phyloP scores from a whole-genome alignment of 2,329 filamentous ascomycete species.

The Tolypocladium tropicale region DNA sequence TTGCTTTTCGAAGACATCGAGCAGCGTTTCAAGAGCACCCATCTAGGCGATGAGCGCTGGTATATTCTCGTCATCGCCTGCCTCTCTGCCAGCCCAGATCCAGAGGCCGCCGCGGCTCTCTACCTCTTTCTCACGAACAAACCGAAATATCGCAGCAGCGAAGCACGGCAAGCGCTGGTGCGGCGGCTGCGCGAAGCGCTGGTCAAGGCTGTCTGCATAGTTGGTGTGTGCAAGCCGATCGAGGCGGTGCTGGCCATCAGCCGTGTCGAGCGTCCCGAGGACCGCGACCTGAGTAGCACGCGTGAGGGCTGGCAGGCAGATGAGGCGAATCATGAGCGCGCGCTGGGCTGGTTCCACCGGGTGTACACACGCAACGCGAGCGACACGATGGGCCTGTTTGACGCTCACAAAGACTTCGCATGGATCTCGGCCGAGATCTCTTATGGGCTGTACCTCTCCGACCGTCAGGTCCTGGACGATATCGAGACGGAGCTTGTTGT shows the following conservation, averaged over 20 bases:
- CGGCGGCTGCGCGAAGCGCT: neutral
- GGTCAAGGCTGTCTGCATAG: neutral
- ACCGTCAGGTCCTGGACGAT: constrained; percentile 42
- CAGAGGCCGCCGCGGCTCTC: constrained; percentile 38
- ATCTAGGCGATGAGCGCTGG: neutral
- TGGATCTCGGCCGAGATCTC: constrained; percentile 46
- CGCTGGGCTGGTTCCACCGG: neutral
- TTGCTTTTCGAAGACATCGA: neutral
- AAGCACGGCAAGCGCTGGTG: neutral
- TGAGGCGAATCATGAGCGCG: neutral
- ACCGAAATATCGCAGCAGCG: neutral
- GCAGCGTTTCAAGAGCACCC: neutral
- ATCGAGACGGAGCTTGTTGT: constrained; percentile 46
- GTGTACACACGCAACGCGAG: constrained; percentile 41
- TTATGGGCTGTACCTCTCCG: constrained; percentile 47
- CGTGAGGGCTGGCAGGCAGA: neutral
- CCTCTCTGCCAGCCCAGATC: constrained; percentile 11
- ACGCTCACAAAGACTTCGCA: constrained; percentile 27
- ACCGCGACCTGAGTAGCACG: neutral
- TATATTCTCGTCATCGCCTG: constrained; percentile 7
- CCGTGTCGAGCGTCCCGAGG: neutral
- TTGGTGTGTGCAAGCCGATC: neutral
- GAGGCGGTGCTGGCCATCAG: neutral
- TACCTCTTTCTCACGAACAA: constrained; percentile 37
- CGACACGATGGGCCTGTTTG: constrained; percentile 22